phyloP scores from a whole-genome alignment of 345 rosid genomes.

The Murraya paniculata region DNA sequence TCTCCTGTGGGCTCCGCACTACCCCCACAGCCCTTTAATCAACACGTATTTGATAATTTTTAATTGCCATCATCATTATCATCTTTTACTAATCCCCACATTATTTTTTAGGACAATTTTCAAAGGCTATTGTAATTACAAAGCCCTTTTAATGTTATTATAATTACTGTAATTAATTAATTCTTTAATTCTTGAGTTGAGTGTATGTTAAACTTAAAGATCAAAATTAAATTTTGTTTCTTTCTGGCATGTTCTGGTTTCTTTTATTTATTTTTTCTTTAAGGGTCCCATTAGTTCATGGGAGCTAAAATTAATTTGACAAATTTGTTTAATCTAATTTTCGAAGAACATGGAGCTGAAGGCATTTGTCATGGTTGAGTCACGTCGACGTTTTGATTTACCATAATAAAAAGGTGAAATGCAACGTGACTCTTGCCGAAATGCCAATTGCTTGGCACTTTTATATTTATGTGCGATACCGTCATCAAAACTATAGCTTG shows the following conservation, averaged over 20 bases:
- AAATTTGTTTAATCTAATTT: not conserved
- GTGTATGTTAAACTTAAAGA: not conserved
- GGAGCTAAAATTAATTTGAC: constrained; percentile 17
- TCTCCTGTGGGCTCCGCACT: constrained; percentile 27
- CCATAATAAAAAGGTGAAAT: constrained; percentile 8
- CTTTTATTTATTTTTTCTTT: not conserved
- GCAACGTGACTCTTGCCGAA: constrained; percentile 4
- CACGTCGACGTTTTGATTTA: constrained; percentile 51
- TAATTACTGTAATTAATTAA: not conserved
- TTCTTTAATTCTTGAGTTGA: not conserved
- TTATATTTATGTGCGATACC: not conserved
- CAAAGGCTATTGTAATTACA: not conserved
- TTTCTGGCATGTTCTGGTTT: not conserved
- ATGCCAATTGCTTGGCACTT: not conserved
- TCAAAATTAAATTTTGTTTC: constrained; percentile 10
- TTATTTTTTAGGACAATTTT: not conserved
- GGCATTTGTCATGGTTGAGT: constrained; percentile 45
- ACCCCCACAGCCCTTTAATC: not conserved
- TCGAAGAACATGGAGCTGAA: constrained; percentile 4
- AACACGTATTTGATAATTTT: not conserved
- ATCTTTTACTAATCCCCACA: constrained; percentile 6
- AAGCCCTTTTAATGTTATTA: too few species aligned
- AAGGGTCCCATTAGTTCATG: constrained; percentile 5
- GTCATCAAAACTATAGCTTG: not conserved
- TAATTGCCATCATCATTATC: constrained; percentile 1